Evolutionary conservation across 73 alveolate genomes (phyloP).

Genomic region (Symbiodinium pilosum): DNA sequence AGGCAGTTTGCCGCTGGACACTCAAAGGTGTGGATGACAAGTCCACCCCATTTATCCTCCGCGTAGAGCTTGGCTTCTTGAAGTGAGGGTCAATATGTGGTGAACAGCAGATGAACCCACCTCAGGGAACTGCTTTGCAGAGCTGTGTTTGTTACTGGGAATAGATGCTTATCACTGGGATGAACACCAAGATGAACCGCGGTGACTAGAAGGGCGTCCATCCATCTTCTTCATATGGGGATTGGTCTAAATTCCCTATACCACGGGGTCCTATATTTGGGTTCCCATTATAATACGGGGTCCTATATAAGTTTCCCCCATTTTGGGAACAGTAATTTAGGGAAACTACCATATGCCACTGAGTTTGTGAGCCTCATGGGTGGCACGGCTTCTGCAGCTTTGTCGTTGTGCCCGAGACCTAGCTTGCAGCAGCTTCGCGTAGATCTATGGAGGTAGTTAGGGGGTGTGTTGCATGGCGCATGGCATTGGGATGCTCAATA

Average conservation of each 20-base stretch:
- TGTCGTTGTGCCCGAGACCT: constrained; percentile 28
- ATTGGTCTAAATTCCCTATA: no score
- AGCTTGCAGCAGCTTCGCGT: no score
- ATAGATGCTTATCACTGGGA: no score
- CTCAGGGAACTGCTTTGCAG: no score
- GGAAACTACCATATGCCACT: not conserved
- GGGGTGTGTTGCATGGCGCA: no score
- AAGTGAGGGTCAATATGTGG: not conserved
- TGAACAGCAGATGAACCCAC: not conserved
- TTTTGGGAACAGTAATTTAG: no score
- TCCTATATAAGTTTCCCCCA: no score
- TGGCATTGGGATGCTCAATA: no score
- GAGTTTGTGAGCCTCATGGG: constrained; percentile 52
- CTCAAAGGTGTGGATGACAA: constrained; percentile 75
- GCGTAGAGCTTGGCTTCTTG: not conserved
- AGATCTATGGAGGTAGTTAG: no score
- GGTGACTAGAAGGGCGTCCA: not conserved
- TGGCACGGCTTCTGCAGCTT: constrained; percentile 81
- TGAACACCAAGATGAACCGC: not conserved
- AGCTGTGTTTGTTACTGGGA: no score
- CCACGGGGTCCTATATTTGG: no score
- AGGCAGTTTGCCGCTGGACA: constrained; percentile 89
- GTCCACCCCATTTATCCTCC: constrained; percentile 20
- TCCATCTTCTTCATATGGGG: not conserved
- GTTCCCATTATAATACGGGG: no score